Conservation (phyloP, 2,329 filamentous ascomycete genomes). For the Exophiala viscosa region DNA sequence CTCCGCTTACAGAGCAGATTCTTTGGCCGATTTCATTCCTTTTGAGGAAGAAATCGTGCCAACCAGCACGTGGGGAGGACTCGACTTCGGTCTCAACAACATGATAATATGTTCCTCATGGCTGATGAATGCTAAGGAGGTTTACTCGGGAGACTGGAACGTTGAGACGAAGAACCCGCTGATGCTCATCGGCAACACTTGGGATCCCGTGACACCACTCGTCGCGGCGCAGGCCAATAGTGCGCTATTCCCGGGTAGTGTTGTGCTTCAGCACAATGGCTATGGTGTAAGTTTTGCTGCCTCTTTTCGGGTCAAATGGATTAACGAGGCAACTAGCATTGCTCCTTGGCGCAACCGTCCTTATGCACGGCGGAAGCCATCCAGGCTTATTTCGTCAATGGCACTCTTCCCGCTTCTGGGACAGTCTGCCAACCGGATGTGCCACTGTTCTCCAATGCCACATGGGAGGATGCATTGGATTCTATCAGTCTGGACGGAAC, state of each 20-base stretch:
- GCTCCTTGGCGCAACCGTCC: conserved; percentile 31
- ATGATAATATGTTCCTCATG: conserved; percentile 14
- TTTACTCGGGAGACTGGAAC: conserved; percentile 28
- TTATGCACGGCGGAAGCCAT: conserved; percentile 32
- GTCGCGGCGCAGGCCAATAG: conserved; percentile 28
- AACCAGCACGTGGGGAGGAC: background rate
- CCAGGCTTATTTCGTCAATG: conserved; percentile 35
- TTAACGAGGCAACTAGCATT: conserved; percentile 13
- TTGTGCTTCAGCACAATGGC: conserved; percentile 26
- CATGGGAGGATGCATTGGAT: background rate
- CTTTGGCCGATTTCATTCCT: background rate
- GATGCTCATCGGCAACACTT: conserved; percentile 30
- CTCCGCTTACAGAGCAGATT: conserved; percentile 3
- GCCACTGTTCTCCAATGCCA: background rate
- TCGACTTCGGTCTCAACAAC: background rate
- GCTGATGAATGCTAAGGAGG: conserved; percentile 28
- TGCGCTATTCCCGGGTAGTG: conserved; percentile 27
- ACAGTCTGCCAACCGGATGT: conserved; percentile 1
- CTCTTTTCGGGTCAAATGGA: background rate
- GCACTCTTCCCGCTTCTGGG: conserved; percentile 31
- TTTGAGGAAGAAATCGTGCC: background rate
- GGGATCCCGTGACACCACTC: conserved; percentile 30
- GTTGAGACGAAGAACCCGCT: conserved; percentile 29
- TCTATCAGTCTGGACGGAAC: background rate
- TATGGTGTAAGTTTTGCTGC: conserved; percentile 4